Evolutionary conservation across 768 basidiomycete genomes (phyloP).

Genomic region (Tephrocybe rancida): DNA sequence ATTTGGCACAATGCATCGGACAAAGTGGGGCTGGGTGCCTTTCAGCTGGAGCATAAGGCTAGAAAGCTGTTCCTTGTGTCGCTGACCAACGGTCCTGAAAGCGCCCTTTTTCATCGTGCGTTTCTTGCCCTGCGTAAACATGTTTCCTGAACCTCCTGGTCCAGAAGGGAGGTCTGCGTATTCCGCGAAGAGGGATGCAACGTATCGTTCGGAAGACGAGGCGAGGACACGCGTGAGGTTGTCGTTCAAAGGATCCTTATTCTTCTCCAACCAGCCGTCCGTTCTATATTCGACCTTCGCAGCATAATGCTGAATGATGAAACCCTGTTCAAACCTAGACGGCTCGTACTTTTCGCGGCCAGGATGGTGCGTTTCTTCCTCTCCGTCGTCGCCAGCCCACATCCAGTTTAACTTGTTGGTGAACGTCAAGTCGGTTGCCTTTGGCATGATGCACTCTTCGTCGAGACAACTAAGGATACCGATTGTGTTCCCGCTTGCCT

Average conservation of each 20-base stretch:
- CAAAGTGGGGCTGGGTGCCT: constrained; percentile 96
- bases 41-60: constrained; percentile 91
- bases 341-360: constrained; percentile 86
- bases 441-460: constrained; percentile 99
- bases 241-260: constrained; percentile 98
- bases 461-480: constrained; percentile 93
- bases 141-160: constrained; percentile 35
- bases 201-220: constrained; percentile 78
- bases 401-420: constrained; percentile 86
- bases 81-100: constrained; percentile 92
- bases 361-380: constrained; percentile 59
- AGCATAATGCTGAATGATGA: constrained; percentile 95
- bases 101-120: constrained; percentile 91
- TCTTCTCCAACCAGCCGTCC: constrained; percentile 98
- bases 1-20: constrained; percentile 98
- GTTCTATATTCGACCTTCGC: constrained; percentile 96
- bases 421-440: constrained; percentile 93
- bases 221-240: constrained; percentile 90
- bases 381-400: constrained; percentile 60
- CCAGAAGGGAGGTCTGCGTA: constrained; percentile 53
- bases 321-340: constrained; percentile 89
- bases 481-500: constrained; percentile 76
- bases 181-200: constrained; percentile 84
- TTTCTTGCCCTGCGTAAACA: constrained; percentile 60
- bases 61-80: constrained; percentile 94